These are phyloP conservation scores for Arachis monticola DNA, from an alignment of 331 rosid species.

Conservation along the genomic window DNA sequence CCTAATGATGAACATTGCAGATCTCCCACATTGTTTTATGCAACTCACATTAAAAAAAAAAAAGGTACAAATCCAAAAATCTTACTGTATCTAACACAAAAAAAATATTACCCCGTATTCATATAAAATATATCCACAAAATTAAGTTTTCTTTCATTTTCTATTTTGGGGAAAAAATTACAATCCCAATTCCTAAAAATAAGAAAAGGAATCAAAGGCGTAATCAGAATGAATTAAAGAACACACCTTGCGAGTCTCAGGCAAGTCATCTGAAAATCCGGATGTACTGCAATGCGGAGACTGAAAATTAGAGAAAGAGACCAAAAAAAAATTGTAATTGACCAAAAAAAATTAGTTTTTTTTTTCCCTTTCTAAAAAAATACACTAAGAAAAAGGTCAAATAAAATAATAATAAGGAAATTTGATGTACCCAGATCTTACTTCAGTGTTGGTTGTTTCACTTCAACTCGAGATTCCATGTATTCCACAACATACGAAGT, in stretches of 20 bases:
- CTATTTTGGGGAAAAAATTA: not conserved
- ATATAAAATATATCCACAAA: not conserved
- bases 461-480: constrained; percentile 30
- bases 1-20: not conserved
- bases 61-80: constrained; percentile 15
- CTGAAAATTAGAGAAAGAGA: constrained; percentile 1
- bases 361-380: not conserved
- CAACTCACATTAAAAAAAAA: not conserved
- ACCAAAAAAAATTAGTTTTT: not conserved
- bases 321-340: not conserved
- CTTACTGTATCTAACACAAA: constrained; percentile 20
- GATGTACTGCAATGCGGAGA: constrained; percentile 40
- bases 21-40: constrained; percentile 25
- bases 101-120: not conserved
- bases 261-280: constrained; percentile 27
- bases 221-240: constrained; percentile 11
- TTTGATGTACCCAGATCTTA: constrained; percentile 4
- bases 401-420: not conserved
- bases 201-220: not conserved
- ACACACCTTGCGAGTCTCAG: constrained; percentile 41
- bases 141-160: not conserved
- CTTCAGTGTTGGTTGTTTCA: constrained; percentile 26
- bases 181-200: not conserved
- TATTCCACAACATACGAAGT: not conserved
- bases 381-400: not conserved